phyloP scores from a whole-genome alignment of 257 asterid genomes.

The Thymus quinquecostatus region DNA sequence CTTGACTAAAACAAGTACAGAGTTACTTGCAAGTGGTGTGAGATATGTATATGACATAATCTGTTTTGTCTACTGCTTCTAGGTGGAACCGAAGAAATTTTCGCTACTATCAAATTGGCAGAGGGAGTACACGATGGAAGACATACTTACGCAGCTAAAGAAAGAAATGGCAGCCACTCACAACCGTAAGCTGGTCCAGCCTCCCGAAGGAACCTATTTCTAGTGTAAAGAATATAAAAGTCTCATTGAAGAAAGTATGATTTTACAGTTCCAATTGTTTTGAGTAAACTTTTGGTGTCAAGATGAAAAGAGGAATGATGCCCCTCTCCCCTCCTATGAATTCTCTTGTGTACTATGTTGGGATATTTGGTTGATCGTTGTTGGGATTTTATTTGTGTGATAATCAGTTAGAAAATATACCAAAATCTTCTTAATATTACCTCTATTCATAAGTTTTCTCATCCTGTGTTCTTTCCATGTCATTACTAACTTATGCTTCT shows the following conservation, averaged over 20 bases:
- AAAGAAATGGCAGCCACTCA: conserved; percentile 47
- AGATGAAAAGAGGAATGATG: conserved; percentile 27
- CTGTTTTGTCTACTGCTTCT: conserved; percentile 9
- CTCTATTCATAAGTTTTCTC: neutral
- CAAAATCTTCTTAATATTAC: neutral
- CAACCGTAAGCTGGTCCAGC: conserved; percentile 53
- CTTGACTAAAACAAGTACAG: neutral
- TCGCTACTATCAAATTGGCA: conserved; percentile 74
- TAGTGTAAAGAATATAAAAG: conserved; percentile 41
- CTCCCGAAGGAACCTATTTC: conserved; percentile 90
- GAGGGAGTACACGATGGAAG: conserved; percentile 67
- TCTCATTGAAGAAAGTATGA: conserved; percentile 27
- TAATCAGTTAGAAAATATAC: conserved; percentile 15
- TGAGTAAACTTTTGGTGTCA: conserved; percentile 24
- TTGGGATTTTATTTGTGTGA: conserved; percentile 30
- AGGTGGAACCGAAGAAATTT: conserved; percentile 87
- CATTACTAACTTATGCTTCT: neutral
- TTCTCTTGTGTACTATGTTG: conserved; percentile 30
- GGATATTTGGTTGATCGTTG: conserved; percentile 24
- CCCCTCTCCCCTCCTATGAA: conserved; percentile 25
- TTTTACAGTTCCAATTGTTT: conserved; percentile 30
- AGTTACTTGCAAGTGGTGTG: neutral
- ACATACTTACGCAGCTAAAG: conserved; percentile 41
- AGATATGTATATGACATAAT: neutral
- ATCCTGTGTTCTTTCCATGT: neutral